These are phyloP conservation scores for Debaryomyces maramus DNA, from an alignment of 805 yeast genomes.

Conservation along the genomic window DNA sequence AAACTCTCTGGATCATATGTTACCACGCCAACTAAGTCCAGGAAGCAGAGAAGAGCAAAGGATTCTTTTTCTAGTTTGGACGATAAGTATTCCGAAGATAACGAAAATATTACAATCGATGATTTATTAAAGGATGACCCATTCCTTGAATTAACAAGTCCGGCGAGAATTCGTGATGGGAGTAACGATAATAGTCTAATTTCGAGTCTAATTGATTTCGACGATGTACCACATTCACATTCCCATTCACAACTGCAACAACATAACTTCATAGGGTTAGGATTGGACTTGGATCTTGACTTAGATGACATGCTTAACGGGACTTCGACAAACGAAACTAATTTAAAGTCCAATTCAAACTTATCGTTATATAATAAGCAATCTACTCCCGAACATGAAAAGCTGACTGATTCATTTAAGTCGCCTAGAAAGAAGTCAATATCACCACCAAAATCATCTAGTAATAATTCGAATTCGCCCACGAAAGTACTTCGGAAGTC, in stretches of 20 bases:
- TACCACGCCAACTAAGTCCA: not conserved
- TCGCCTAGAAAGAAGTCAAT: conserved; percentile 8
- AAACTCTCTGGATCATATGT: not conserved
- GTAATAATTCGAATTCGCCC: conserved; percentile 7
- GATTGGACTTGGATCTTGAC: conserved; percentile 1
- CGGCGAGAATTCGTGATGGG: not conserved
- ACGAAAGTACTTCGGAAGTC: conserved; percentile 11
- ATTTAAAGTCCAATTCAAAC: not conserved
- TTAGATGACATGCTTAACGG: not conserved
- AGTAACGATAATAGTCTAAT: conserved; percentile 2
- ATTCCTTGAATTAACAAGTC: conserved; percentile 10
- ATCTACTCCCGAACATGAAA: not conserved
- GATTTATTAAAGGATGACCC: conserved; percentile 17
- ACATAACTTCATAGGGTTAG: conserved; percentile 1
- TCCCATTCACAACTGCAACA: not conserved
- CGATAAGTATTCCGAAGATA: not conserved
- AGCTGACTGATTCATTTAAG: not conserved
- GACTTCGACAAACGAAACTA: not conserved
- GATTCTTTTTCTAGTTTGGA: conserved; percentile 1
- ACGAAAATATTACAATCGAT: conserved; percentile 12
- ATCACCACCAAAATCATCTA: conserved; percentile 1
- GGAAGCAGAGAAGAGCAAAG: not conserved
- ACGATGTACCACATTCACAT: too few species aligned
- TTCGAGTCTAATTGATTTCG: conserved; percentile 1
- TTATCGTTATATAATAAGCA: not conserved